Base-by-base conservation (phyloP, 306 rosid genomes). In the Lithocarpus polystachyus region DNA sequence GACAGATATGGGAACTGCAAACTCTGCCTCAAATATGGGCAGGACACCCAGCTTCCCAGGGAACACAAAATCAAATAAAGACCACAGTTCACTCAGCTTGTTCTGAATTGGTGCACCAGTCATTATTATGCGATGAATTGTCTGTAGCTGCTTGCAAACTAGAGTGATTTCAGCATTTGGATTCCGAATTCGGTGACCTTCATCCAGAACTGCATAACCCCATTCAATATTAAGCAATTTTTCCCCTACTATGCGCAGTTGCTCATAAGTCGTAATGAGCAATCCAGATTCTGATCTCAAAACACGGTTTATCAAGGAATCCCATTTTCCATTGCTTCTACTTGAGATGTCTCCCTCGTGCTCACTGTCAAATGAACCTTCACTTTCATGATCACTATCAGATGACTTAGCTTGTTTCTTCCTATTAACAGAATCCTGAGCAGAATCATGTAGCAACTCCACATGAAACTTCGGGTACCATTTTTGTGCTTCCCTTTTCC, bases 91-190 rank as follows among this genome's bases (percentile, higher is more conserved):
- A 45, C 88, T 74, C 90, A 95, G 84, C 83, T 90, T 92, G 88
- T 95, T 95, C 92, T 95, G 99, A 89, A 95, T 95, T 77, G 99
- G 99, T 68, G 98, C 87, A 77, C 99, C 99, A n/a, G 97, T 87
- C 98, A 95, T 92, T 83, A 95, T 91, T 77, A 95, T 84, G 56
- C 98, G 99, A 80, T 95, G 98, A 75, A 92, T 87, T 61, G 99
- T 95, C 79, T 95, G 98, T 23, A 95, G 88, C 92, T 95, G 99
- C 79, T 95, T 95, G 86, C 98, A 95, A 79, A 86, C 93, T 65
- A 95, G 83, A 69, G 99, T 95, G 55, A 92, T 60, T 84, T 92
- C 99, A 80, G 99, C 97, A 82, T 95, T 95, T 72, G 99, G 99
- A 83, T 95, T 95, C 79, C 98, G 89, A 71, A 95, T 92, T 77